Conservation (phyloP, 2,329 filamentous ascomycete genomes). For the Cytospora mali region DNA sequence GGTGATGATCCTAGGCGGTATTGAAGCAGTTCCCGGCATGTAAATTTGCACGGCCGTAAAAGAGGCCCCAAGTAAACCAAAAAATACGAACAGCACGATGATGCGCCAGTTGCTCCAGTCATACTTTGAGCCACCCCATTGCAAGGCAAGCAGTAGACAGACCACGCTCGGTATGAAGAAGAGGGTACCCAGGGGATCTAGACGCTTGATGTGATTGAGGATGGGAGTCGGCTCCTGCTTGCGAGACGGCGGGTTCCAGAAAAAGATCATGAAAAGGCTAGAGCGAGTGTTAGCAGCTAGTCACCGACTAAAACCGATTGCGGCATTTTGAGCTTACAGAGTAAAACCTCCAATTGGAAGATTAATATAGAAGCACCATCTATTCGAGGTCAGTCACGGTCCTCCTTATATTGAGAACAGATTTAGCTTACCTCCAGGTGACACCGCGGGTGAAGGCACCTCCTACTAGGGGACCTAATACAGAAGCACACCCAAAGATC, state of each 20-base stretch:
- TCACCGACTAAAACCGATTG: no score
- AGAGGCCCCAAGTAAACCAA: conserved; percentile 47
- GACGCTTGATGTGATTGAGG: conserved; percentile 50
- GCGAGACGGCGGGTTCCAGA: conserved; percentile 47
- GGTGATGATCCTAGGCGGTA: conserved; percentile 57
- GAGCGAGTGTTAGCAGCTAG: background rate
- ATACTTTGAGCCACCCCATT: conserved; percentile 62
- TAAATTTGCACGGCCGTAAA: conserved; percentile 57
- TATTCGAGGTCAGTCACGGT: conserved; percentile 18
- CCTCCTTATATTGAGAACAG: background rate
- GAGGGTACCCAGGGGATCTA: conserved; percentile 62
- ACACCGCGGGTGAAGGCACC: conserved; percentile 53
- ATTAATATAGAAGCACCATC: conserved; percentile 64
- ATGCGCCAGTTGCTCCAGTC: conserved; percentile 56
- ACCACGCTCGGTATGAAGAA: conserved; percentile 63
- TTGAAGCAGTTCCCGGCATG: conserved; percentile 58
- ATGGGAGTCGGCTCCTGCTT: conserved; percentile 37
- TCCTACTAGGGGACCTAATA: conserved; percentile 56
- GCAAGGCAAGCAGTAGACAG: conserved; percentile 62
- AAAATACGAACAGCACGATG: conserved; percentile 56
- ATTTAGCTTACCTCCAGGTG: conserved; percentile 48
- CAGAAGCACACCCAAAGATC: conserved; percentile 57
- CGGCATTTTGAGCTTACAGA: conserved; percentile 32
- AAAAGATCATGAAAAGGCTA: conserved; percentile 48
- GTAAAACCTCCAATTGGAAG: conserved; percentile 58